A percentile compares a stretch with the other conserved stretches of the same genome.
These are phyloP conservation scores for Carallia brachiata DNA, from an alignment of 345 rosid genomes.

Conservation along the genomic window DNA sequence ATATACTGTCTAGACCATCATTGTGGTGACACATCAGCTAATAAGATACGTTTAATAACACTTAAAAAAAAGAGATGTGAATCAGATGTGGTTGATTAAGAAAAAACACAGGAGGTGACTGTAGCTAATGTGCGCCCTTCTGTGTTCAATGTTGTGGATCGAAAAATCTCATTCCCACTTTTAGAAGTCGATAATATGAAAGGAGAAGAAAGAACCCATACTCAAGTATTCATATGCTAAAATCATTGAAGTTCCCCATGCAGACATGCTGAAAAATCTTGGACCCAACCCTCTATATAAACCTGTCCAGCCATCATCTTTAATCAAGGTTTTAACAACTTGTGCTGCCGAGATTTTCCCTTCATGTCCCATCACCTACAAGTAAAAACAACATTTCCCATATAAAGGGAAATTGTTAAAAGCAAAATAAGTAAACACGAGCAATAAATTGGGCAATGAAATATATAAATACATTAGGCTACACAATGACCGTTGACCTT, in stretches of 20 bases:
- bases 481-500: no score
- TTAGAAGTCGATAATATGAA: not conserved
- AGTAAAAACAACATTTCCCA: constrained; percentile 5
- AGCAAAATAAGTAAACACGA: not conserved
- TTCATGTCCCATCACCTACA: constrained; percentile 82
- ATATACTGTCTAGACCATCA: no score
- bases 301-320: constrained; percentile 95
- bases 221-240: constrained; percentile 93
- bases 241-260: constrained; percentile 99
- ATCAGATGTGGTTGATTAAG: no score
- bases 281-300: constrained; percentile 92
- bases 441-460: no score
- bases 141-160: not conserved
- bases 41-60: not conserved
- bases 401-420: not conserved
- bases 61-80: not conserved
- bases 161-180: not conserved
- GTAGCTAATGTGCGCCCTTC: not conserved
- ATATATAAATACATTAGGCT: no score
- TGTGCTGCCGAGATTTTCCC: constrained; percentile 65
- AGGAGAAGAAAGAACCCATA: constrained; percentile 41
- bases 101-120: no score
- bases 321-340: constrained; percentile 65
- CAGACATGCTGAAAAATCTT: constrained; percentile 95
- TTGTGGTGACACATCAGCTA: no score